Evolutionary conservation across 1,284 basidiomycete genomes (phyloP).

Genomic region (Ustilago vetiveriae): DNA sequence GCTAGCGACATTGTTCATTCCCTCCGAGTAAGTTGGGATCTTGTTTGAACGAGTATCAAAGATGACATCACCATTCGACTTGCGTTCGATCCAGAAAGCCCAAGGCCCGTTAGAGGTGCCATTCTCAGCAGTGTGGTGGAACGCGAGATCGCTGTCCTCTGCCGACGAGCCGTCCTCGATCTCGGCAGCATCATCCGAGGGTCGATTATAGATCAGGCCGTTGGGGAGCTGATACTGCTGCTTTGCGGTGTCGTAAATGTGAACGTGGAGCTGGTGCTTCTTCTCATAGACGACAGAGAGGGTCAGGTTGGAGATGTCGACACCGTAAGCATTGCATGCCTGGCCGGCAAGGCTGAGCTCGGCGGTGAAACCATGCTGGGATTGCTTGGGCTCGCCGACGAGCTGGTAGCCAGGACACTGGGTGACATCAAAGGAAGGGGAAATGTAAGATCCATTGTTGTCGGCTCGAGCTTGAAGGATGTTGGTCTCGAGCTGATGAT

Average conservation of each 20-base stretch:
- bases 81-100: slow-evolving; percentile 79
- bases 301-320: slow-evolving; percentile 74
- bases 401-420: slow-evolving; percentile 48
- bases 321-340: slow-evolving; percentile 78
- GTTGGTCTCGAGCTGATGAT: slow-evolving; percentile 26
- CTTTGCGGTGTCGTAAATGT: slow-evolving; percentile 74
- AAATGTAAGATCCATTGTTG: slow-evolving; percentile 9
- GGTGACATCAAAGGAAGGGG: slow-evolving; percentile 40
- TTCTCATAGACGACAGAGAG: slow-evolving; percentile 75
- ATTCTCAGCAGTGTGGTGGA: slow-evolving; percentile 74
- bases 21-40: slow-evolving; percentile 49
- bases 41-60: slow-evolving; percentile 75
- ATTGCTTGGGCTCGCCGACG: slow-evolving; percentile 25
- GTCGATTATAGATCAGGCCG: slow-evolving; percentile 75
- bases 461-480: slow-evolving; percentile 17
- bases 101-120: slow-evolving; percentile 70
- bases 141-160: slow-evolving; percentile 68
- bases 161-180: slow-evolving; percentile 32
- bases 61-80: slow-evolving; percentile 71
- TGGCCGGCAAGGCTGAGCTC: slow-evolving; percentile 73
- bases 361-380: slow-evolving; percentile 71
- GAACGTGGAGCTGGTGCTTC: slow-evolving; percentile 73
- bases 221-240: slow-evolving; percentile 76
- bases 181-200: slow-evolving; percentile 62
- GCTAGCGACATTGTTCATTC: slow-evolving; percentile 30